Percentiles rank a stretch among this genome's conserved stretches.
Evolutionary conservation across 352 stramenopile species (phyloP).

Genomic region (Phytophthora capsici): DNA sequence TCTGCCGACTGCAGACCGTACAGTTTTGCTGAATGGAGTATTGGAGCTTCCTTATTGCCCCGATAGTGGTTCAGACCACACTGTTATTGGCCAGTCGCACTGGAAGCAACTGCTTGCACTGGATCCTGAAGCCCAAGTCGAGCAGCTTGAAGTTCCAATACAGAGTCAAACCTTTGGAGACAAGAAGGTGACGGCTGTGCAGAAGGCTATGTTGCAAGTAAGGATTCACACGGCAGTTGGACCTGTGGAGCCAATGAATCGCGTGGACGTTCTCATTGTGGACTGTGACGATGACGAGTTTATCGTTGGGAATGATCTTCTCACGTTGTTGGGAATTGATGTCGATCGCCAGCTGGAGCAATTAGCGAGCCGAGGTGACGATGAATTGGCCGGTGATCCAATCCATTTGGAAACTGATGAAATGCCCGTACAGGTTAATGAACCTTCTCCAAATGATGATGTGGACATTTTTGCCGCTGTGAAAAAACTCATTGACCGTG

Average conservation of each 20-base stretch:
- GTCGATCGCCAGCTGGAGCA: slow-evolving; percentile 16
- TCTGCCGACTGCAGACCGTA: background rate
- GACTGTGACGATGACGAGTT: slow-evolving; percentile 16
- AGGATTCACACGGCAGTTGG: slow-evolving; percentile 18
- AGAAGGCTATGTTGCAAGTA: slow-evolving; percentile 8
- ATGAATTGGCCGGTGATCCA: background rate
- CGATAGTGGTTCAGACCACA: too few relatives aligned
- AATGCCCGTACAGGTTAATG: background rate
- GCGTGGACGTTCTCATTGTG: background rate
- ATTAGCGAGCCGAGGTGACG: slow-evolving; percentile 1
- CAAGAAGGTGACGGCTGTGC: background rate
- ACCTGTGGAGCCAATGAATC: background rate
- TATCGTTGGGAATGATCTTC: slow-evolving; percentile 19
- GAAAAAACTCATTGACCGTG: background rate
- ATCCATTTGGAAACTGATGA: background rate
- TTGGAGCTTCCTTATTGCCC: slow-evolving; percentile 14
- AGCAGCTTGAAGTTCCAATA: background rate
- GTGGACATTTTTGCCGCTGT: background rate
- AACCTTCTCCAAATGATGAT: background rate
- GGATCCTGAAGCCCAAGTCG: background rate
- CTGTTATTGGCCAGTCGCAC: slow-evolving; percentile 12
- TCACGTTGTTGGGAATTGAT: slow-evolving; percentile 20
- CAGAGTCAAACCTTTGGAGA: slow-evolving; percentile 7
- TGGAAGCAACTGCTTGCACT: background rate
- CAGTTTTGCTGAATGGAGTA: slow-evolving; percentile 2